Percentiles rank a stretch among this genome's conserved stretches.
phyloP scores from a whole-genome alignment of 1,284 basidiomycete species.

The Trametes polyzona region DNA sequence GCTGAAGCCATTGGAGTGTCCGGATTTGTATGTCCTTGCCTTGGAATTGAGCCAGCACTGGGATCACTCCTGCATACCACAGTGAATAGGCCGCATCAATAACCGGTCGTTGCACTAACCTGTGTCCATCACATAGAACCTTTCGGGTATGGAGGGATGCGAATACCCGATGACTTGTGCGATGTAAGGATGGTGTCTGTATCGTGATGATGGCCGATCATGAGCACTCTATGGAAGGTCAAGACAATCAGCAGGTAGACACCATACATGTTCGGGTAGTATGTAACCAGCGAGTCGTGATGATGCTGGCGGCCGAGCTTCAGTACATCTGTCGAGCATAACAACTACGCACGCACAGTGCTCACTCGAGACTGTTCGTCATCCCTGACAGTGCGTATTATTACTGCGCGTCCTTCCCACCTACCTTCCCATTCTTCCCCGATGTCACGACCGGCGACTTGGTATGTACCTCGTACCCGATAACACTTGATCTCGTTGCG shows the following conservation, averaged over 20 bases:
- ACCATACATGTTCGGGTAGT: conserved; percentile 11
- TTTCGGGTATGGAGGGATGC: conserved; percentile 4
- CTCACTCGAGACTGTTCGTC: background rate
- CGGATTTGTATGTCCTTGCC: conserved; percentile 7
- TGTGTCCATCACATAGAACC: conserved; percentile 18
- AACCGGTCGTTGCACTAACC: conserved; percentile 2
- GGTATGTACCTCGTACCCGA: conserved; percentile 1
- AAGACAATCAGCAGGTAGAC: background rate
- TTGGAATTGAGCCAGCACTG: conserved; percentile 9
- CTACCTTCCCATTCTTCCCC: conserved; percentile 16
- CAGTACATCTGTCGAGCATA: too few relatives aligned
- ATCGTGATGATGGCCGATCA: background rate
- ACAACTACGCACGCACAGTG: too few relatives aligned
- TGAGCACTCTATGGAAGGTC: background rate
- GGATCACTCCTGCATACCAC: conserved; percentile 5
- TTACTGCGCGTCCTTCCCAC: conserved; percentile 16
- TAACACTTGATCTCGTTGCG: conserved; percentile 10
- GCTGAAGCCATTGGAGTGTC: conserved; percentile 10
- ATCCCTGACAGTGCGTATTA: conserved; percentile 6
- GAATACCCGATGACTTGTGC: conserved; percentile 18
- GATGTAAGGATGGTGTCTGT: conserved; percentile 17
- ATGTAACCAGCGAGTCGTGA: background rate
- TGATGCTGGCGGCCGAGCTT: too few relatives aligned
- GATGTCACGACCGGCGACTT: background rate
- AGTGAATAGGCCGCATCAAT: background rate